Conservation (phyloP, 306 rosid genomes). For the Dryas alaskensis region DNA sequence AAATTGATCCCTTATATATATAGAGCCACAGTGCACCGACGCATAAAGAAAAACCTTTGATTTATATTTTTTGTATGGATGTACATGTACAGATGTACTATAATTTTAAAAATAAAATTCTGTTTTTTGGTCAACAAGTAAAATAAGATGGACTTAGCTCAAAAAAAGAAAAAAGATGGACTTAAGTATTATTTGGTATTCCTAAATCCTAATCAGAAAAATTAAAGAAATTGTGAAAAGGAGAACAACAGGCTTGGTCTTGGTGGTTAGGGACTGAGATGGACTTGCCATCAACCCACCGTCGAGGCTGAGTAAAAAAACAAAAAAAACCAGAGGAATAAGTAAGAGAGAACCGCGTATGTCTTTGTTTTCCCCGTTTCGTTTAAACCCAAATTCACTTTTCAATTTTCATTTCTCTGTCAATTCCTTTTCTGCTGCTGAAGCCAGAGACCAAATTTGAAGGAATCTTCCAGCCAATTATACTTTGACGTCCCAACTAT, state of each 20-base stretch:
- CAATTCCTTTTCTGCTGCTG: slow-evolving; percentile 7
- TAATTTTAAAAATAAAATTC: too few species aligned
- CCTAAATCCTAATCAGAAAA: slow-evolving; percentile 6
- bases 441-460: not conserved
- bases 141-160: too few species aligned
- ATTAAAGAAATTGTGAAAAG: not conserved
- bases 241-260: not conserved
- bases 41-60: too few species aligned
- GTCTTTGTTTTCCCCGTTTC: not conserved
- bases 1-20: too few species aligned
- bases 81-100: too few species aligned
- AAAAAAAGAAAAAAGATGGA: too few species aligned
- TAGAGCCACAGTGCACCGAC: too few species aligned
- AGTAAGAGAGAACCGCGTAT: too few species aligned
- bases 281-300: slow-evolving; percentile 9
- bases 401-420: not conserved
- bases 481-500: slow-evolving; percentile 4
- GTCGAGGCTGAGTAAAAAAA: not conserved
- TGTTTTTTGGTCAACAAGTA: too few species aligned
- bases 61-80: too few species aligned
- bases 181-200: not conserved
- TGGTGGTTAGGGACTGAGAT: not conserved
- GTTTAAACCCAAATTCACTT: not conserved
- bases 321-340: not conserved
- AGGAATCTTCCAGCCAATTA: not conserved